Evolutionary conservation across 2,329 filamentous ascomycete species (phyloP), one percentile per base, ranked within the genome.

Genomic region (Xylariaceae sp.): DNA sequence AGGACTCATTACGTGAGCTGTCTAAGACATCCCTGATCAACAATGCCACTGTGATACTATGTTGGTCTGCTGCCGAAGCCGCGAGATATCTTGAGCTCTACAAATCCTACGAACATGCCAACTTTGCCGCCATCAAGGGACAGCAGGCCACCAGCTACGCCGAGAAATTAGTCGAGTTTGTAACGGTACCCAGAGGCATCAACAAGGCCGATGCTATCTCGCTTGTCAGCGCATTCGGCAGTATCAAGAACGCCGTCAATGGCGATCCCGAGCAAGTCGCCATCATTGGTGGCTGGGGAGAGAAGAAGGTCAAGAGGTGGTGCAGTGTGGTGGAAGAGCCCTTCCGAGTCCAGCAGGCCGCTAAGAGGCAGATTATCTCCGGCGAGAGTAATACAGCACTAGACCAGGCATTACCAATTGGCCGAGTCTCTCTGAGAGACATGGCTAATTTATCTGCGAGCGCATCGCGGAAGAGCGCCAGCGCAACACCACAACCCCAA

Each of bases 141-240:
- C 89, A 92, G 65, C 92, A 96, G 74, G 87, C 90, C 1, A 89
- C 88, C 17, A 87, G 86, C 50, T 98, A 97, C 69, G 86, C 90
- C 5, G 93, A 97, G 67, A 89, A 89, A 57, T 82, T 99, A 57
- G 88, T 95, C 7, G 94, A 97, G 65, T 97, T 99, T 69, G 88
- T 97, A 48, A 99, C 95, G 0, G 88, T 91, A 2, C 94, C 95
- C 2, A 81, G 93, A 55, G 91, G 88, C 61, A 87, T 99, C 71
- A 98, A 98, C 76, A 97, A 96, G 74, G 92, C 92, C 1, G 95
- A 99, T 75, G 92, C 95, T 0, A 87, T 97, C 8, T 90, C 91
- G 24, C 77, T 99, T 47, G 92, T 98, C 31, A 90, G 91, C 65
- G 92, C 92, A 47, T 99, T 98, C 78, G 95, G 95, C 21, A 96